Percentiles rank a stretch among this genome's conserved stretches.
phyloP scores from a whole-genome alignment of 805 yeast genomes.

The Candida insectalens region DNA sequence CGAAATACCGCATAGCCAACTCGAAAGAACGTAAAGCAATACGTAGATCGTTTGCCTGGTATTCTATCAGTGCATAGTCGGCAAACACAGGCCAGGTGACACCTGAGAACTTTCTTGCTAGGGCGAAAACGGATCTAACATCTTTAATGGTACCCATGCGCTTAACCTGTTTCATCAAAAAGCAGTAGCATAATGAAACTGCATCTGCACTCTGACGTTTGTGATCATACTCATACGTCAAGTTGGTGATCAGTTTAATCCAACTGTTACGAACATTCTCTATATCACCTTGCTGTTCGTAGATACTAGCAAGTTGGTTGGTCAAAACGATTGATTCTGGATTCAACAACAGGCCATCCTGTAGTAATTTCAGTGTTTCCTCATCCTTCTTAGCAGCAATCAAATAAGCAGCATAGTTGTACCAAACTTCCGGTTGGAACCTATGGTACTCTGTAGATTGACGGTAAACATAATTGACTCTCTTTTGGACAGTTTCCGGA shows the following conservation, averaged over 20 bases:
- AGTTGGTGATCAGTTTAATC: constrained; percentile 37
- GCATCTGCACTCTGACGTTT: constrained; percentile 19
- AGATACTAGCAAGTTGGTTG: constrained; percentile 57
- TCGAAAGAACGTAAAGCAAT: constrained; percentile 73
- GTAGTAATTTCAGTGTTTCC: constrained; percentile 33
- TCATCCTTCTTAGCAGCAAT: constrained; percentile 8
- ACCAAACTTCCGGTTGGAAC: constrained; percentile 73
- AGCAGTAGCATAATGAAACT: constrained; percentile 59
- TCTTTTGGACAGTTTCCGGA: constrained; percentile 36
- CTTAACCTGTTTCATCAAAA: constrained; percentile 63
- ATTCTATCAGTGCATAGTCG: constrained; percentile 78
- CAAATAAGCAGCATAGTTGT: constrained; percentile 33
- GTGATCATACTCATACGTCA: constrained; percentile 29
- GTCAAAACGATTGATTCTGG: constrained; percentile 62
- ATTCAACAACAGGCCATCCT: constrained; percentile 49
- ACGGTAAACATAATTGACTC: constrained; percentile 64
- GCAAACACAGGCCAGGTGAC: constrained; percentile 70
- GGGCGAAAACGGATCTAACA: constrained; percentile 63
- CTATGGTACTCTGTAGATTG: constrained; percentile 55
- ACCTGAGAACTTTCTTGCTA: constrained; percentile 52
- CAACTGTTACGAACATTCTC: constrained; percentile 42
- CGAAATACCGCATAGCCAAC: constrained; percentile 52
- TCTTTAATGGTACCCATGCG: constrained; percentile 38
- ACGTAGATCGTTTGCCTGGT: constrained; percentile 51
- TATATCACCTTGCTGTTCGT: constrained; percentile 47